phyloP scores from a whole-genome alignment of 2,329 filamentous ascomycete species.

The Paecilomyces fulvus region DNA sequence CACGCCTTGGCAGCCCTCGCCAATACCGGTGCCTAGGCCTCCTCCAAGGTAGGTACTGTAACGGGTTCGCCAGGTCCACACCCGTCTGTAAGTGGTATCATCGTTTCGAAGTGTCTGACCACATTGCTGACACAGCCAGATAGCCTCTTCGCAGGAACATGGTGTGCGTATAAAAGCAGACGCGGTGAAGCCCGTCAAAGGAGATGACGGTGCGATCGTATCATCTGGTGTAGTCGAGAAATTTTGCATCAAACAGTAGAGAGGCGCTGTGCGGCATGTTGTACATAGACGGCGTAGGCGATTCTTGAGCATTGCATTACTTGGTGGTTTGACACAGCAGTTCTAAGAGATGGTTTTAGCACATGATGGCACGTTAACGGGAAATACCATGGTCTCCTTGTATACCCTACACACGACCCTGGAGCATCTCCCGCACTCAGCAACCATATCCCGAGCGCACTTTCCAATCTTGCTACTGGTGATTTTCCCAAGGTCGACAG shows the following conservation, averaged over 20 bases:
- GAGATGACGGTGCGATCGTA: slow-evolving; percentile 2
- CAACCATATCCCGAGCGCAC: slow-evolving; percentile 83
- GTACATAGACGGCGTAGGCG: slow-evolving; percentile 76
- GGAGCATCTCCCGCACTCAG: slow-evolving; percentile 69
- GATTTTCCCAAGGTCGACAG: slow-evolving; percentile 28
- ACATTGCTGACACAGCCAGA: slow-evolving; percentile 83
- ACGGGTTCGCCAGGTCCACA: slow-evolving; percentile 83
- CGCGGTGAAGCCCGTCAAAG: slow-evolving; percentile 36
- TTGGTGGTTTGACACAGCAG: slow-evolving; percentile 76
- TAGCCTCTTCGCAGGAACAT: slow-evolving; percentile 49
- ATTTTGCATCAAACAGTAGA: slow-evolving; percentile 32
- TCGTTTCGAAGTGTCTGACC: slow-evolving; percentile 56
- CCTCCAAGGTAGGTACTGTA: slow-evolving; percentile 71
- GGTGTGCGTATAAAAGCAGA: slow-evolving; percentile 45
- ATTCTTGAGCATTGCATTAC: slow-evolving; percentile 56
- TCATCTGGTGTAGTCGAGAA: slow-evolving; percentile 25
- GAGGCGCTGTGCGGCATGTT: slow-evolving; percentile 63
- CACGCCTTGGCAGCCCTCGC: slow-evolving; percentile 80
- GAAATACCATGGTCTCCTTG: background rate
- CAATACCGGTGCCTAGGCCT: slow-evolving; percentile 76
- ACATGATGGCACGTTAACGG: background rate
- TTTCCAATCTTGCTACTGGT: slow-evolving; percentile 61
- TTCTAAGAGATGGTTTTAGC: slow-evolving; percentile 50
- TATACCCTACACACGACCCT: slow-evolving; percentile 71
- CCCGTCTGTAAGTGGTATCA: slow-evolving; percentile 53